Base-by-base conservation (phyloP, 2,329 filamentous ascomycete species). In the Macroventuria anomochaeta region DNA sequence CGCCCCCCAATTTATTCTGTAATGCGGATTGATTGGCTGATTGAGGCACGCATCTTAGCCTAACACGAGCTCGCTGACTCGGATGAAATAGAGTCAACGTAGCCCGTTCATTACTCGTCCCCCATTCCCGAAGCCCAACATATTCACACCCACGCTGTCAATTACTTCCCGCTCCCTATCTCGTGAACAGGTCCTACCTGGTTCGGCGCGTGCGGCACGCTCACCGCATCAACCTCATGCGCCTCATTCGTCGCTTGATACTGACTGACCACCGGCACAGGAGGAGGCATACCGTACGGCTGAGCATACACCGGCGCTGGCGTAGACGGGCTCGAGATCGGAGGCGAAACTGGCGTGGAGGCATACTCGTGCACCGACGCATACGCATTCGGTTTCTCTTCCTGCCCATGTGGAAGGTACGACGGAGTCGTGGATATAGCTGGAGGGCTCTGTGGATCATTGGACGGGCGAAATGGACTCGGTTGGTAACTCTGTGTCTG, bases 241-340 rank as follows among this genome's bases (percentile, higher is more conserved):
- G 58, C 51, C 11, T 56, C 59, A 5, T 12, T 29, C 11, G 33
- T 21, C 10, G 57, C 51, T 10, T 47, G 55, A 42, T 61, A 57
- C 12, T 52, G 57, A 13, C 32, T 55, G 3, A 53, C 46, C 15
- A 49, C 40, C 32, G 42, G 50, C 46, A 46, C 21, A 3, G 51
- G 33, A 21, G 56, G 23, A 28, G 42, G 26, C 15, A 38, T 53
- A 37, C 28, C 40, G 29, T 50, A 34, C 12, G 63, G 61, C 44
- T 65, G 62, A n/a, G 46, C 42, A 44, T 68, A 68, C 15, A 59
- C 57, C 1, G 65, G 67, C 8, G 61, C 63, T 3, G 67, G 67
- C 4, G 64, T 65, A 2, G 61, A 32, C 2, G 65, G 65, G 55
- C 59, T 62, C 5, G 62, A 67, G 18, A 67, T 57, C 5, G 32